Evolutionary conservation across 2,329 filamentous ascomycete genomes (phyloP).

Genomic region (Fragosphaeria purpurea): DNA sequence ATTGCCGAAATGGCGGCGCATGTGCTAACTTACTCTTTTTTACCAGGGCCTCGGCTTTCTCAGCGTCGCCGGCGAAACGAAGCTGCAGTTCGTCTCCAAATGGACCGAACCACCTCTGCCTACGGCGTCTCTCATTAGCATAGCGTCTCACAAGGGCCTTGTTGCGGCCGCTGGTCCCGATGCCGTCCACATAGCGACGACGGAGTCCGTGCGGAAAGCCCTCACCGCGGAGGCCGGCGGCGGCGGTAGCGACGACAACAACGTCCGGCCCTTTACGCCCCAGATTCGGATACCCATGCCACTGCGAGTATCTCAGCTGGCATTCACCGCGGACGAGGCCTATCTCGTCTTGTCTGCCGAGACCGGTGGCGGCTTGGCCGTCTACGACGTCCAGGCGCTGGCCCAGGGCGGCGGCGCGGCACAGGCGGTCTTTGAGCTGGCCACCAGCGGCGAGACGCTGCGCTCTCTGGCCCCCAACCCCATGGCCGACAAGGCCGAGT

Average conservation of each 20-base stretch:
- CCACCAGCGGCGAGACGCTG: constrained; percentile 64
- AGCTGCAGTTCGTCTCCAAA: constrained; percentile 66
- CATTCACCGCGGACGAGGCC: constrained; percentile 82
- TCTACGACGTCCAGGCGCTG: constrained; percentile 67
- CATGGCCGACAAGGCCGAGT: constrained; percentile 57
- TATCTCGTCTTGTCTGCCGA: constrained; percentile 78
- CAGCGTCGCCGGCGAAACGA: constrained; percentile 68
- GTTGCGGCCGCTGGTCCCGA: constrained; percentile 83
- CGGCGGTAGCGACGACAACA: constrained; percentile 37
- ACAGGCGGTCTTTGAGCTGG: constrained; percentile 62
- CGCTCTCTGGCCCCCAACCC: constrained; percentile 75
- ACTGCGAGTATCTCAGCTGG: constrained; percentile 72
- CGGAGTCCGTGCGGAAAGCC: constrained; percentile 66
- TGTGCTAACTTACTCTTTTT: background rate
- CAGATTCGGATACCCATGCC: constrained; percentile 64
- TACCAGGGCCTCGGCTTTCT: constrained; percentile 68
- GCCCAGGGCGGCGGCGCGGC: constrained; percentile 53
- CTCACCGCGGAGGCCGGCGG: constrained; percentile 45
- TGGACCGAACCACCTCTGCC: constrained; percentile 70
- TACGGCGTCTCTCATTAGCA: constrained; percentile 71
- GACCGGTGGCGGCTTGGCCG: constrained; percentile 66
- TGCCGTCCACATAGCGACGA: constrained; percentile 63
- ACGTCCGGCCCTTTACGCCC: constrained; percentile 61
- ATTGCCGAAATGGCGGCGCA: background rate
- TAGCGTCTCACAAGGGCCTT: constrained; percentile 71